Evolutionary conservation across 345 rosid species (phyloP).

Genomic region (Kandelia obovata): DNA sequence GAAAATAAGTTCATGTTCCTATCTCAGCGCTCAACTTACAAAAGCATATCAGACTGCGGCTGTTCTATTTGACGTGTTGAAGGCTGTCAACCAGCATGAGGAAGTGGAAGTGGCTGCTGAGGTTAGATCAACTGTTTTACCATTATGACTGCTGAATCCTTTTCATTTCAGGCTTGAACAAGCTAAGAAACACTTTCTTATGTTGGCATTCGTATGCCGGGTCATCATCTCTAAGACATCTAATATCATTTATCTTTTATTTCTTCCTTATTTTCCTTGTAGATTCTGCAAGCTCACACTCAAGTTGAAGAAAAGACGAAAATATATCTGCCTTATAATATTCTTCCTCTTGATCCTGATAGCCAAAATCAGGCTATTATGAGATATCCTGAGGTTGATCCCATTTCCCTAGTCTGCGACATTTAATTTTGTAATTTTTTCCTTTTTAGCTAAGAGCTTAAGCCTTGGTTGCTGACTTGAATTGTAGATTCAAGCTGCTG

Average conservation of each 20-base stretch:
- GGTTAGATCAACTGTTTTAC: conserved; percentile 29
- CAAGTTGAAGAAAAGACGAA: conserved; percentile 91
- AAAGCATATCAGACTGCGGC: conserved; percentile 99
- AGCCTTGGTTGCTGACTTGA: background rate
- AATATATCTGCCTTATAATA: conserved; percentile 86
- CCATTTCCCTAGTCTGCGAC: conserved; percentile 6
- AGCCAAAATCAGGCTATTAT: conserved; percentile 98
- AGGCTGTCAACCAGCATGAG: conserved; percentile 88
- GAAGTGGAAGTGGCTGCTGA: conserved; percentile 84
- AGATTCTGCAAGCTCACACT: conserved; percentile 92
- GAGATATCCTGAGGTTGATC: conserved; percentile 87
- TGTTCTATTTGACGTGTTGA: conserved; percentile 98
- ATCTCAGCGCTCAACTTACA: conserved; percentile 69
- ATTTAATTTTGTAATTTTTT: conserved; percentile 8
- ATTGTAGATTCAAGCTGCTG: conserved; percentile 89
- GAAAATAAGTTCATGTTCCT: conserved; percentile 16
- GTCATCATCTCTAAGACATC: background rate
- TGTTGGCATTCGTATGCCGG: background rate
- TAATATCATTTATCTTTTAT: background rate
- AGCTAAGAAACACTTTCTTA: background rate
- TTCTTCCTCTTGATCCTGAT: conserved; percentile 98
- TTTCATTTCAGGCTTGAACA: background rate
- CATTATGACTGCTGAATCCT: conserved; percentile 16
- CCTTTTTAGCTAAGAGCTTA: background rate
- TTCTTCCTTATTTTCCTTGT: conserved; percentile 5